Base-by-base conservation (phyloP, 176 grass and related monocot species). In the Avena insularis region DNA sequence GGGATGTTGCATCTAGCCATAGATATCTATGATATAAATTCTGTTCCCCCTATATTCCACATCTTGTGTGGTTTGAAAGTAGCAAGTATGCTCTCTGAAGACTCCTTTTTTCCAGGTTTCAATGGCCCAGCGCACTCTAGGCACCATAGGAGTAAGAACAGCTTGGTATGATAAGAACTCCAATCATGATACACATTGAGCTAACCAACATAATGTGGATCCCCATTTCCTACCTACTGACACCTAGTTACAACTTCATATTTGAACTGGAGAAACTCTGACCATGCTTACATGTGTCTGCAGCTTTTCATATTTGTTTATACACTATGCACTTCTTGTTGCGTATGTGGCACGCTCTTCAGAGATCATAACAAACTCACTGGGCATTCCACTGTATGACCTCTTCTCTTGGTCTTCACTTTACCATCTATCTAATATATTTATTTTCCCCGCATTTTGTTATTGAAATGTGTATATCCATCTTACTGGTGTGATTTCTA, bases 281-380 rank as follows among this genome's bases (percentile, higher is more conserved):
- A 88, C 60, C 35, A 46, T 62, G 7, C 59, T 84, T 88, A 46
- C 78, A 60, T 93, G 46, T 91, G 69, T 12, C 68, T 90, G 70
- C 93, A 95, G 96, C 88, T 69, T 89, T 81, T 94, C 88, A 21
- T 95, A 98, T 88, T 79, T 98, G 83, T 94, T 95, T 91, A 98
- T 98, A 86, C 96, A 98, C 91, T 98, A 98, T 88, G 93, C 93
- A 48, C 96, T 98, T 87, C 93, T 95, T 83, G 71, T 95, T 89
- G 93, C 96, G 13, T 98, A 98, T 17, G 90, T 98, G 84, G 96
- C 96, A 70, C 96, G 92, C 74, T 93, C 96, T 91, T 98, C 96
- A 83, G 92, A 98, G 83, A 95, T 98, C 91, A 86, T 98, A 86
- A 95, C 96, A 68, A 95, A 87, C 72, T 71, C 82, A 75, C 49